phyloP scores from a whole-genome alignment of 805 yeast genomes.

The Sungouiella thailandica region DNA sequence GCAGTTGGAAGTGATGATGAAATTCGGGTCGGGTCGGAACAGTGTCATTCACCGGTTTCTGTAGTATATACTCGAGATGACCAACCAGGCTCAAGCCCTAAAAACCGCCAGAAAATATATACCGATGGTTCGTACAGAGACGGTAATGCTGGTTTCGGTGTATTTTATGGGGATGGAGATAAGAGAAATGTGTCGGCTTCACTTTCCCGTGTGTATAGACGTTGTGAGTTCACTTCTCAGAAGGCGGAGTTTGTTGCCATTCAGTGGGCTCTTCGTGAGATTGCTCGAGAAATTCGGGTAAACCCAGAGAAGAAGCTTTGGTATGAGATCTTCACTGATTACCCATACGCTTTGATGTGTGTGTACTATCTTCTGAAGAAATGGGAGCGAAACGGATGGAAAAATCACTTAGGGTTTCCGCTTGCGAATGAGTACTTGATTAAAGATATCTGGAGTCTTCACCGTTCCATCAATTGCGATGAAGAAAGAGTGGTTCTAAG shows the following conservation, averaged over 20 bases:
- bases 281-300: too few relatives aligned
- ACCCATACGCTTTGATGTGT: conserved; percentile 57
- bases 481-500: conserved; percentile 40
- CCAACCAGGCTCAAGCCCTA: too few relatives aligned
- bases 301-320: conserved; percentile 21
- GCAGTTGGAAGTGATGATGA: too few relatives aligned
- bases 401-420: conserved; percentile 33
- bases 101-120: too few relatives aligned
- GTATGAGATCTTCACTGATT: conserved; percentile 60
- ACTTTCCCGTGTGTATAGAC: conserved; percentile 30
- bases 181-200: conserved; percentile 52
- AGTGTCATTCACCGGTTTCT: too few relatives aligned
- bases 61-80: too few relatives aligned
- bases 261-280: conserved; percentile 37
- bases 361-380: conserved; percentile 51
- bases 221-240: conserved; percentile 52
- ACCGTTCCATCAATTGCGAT: conserved; percentile 35
- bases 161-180: conserved; percentile 57
- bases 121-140: conserved; percentile 76
- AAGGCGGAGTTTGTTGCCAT: conserved; percentile 76
- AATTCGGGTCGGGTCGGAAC: too few relatives aligned
- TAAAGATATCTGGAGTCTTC: conserved; percentile 20
- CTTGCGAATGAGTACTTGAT: conserved; percentile 55
- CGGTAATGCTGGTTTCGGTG: conserved; percentile 72
- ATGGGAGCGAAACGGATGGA: conserved; percentile 60